phyloP scores from a whole-genome alignment of 1,284 basidiomycete species.

The Marasmius sp. region DNA sequence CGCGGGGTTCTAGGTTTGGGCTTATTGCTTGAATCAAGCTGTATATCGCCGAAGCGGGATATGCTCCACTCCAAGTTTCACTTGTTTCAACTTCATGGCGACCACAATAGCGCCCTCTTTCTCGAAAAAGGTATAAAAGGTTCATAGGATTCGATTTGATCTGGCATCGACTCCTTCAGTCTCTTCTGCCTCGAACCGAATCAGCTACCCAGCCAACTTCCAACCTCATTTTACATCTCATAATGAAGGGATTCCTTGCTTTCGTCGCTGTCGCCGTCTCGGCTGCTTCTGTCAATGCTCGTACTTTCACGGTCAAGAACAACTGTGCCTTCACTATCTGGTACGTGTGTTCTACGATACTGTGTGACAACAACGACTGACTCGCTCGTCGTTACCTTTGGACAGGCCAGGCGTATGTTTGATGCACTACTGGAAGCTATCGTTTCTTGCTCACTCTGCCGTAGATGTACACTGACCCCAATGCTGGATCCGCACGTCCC shows the following conservation, averaged over 20 bases:
- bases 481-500: conserved; percentile 34
- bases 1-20: too few species aligned
- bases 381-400: not conserved
- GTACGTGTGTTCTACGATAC: conserved; percentile 21
- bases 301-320: conserved; percentile 39
- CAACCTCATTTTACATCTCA: too few species aligned
- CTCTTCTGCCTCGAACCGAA: too few species aligned
- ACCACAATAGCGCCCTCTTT: too few species aligned
- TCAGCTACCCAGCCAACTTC: too few species aligned
- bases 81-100: too few species aligned
- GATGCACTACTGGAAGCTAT: not conserved
- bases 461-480: conserved; percentile 41
- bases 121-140: too few species aligned
- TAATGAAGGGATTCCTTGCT: not conserved
- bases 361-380: not conserved
- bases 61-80: too few species aligned
- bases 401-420: conserved; percentile 33
- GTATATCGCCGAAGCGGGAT: too few species aligned
- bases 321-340: conserved; percentile 45
- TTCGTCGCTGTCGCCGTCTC: not conserved
- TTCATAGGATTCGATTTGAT: too few species aligned
- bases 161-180: too few species aligned
- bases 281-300: conserved; percentile 21
- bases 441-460: not conserved
- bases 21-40: too few species aligned